These are phyloP conservation scores for Geotrichum ghanense DNA, from an alignment of 805 yeast species.

Conservation along the genomic window DNA sequence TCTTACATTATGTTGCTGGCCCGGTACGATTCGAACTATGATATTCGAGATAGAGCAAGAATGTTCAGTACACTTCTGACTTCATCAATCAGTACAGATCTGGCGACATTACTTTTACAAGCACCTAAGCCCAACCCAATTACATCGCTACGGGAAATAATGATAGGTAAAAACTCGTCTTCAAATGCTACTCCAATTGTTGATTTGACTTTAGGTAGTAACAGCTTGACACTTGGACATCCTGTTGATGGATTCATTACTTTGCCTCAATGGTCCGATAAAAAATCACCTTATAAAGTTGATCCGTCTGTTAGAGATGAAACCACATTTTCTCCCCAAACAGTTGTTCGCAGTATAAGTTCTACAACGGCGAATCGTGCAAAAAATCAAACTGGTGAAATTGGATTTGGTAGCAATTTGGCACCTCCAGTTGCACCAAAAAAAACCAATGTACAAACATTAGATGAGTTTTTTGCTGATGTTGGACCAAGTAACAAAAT, in stretches of 20 bases:
- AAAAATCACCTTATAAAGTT: slow-evolving; percentile 21
- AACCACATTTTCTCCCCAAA: not conserved
- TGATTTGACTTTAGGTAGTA: slow-evolving; percentile 22
- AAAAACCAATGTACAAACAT: slow-evolving; percentile 49
- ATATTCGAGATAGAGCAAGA: slow-evolving; percentile 78
- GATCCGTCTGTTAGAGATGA: slow-evolving; percentile 28
- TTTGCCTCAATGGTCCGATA: slow-evolving; percentile 37
- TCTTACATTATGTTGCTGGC: slow-evolving; percentile 50
- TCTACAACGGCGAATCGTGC: slow-evolving; percentile 18
- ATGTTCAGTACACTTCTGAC: slow-evolving; percentile 52
- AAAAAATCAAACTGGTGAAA: slow-evolving; percentile 25
- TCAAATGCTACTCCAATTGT: slow-evolving; percentile 10
- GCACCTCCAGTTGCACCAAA: slow-evolving; percentile 2
- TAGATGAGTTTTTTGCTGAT: slow-evolving; percentile 75
- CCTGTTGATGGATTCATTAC: slow-evolving; percentile 22
- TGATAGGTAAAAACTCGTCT: slow-evolving; percentile 12
- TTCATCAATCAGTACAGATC: slow-evolving; percentile 38
- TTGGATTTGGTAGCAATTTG: slow-evolving; percentile 15
- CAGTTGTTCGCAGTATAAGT: slow-evolving; percentile 6
- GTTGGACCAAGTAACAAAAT: slow-evolving; percentile 19
- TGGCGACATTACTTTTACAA: slow-evolving; percentile 61
- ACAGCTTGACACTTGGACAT: slow-evolving; percentile 22
- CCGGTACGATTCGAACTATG: slow-evolving; percentile 63
- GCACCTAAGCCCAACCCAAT: slow-evolving; percentile 63
- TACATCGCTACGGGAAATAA: slow-evolving; percentile 11